Evolutionary conservation across 352 stramenopile species (phyloP).

Genomic region (Globisporangium abappressorium): DNA sequence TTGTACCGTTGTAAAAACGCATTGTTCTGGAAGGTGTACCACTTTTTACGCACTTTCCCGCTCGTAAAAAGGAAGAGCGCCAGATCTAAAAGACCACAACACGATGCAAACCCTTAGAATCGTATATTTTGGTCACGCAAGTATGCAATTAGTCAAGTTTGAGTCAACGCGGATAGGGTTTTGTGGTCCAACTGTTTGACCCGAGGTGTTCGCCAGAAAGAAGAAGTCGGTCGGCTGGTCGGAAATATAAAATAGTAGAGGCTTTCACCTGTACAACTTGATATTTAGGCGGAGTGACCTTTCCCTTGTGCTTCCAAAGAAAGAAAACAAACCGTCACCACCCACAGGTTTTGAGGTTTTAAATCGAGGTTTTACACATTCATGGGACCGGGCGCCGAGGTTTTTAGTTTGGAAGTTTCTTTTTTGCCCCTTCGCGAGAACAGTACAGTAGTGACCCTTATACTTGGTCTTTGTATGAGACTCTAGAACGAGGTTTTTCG

Average conservation of each 20-base stretch:
- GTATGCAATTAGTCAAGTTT: neutral
- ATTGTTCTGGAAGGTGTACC: conserved; percentile 13
- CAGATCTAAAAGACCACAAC: conserved; percentile 6
- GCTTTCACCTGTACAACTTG: neutral
- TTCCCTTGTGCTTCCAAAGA: conserved; percentile 7
- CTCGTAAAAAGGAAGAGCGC: conserved; percentile 5
- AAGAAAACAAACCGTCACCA: neutral
- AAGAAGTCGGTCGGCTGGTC: conserved; percentile 7
- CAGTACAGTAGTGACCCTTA: no score
- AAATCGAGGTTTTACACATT: neutral
- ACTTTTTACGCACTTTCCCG: conserved; percentile 8
- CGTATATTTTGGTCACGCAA: neutral
- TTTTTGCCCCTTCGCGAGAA: neutral
- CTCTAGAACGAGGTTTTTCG: no score
- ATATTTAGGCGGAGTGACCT: conserved; percentile 13
- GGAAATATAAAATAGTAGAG: neutral
- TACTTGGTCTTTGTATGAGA: no score
- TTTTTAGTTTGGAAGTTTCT: neutral
- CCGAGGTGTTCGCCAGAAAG: neutral
- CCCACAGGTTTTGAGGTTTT: neutral
- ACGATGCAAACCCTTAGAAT: conserved; percentile 2
- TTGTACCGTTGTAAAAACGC: conserved; percentile 13
- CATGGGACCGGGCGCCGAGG: neutral
- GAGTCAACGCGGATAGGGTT: neutral
- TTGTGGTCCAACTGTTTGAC: neutral